Evolutionary conservation across 257 asterid genomes (phyloP).

Genomic region (Primulina eburnea): DNA sequence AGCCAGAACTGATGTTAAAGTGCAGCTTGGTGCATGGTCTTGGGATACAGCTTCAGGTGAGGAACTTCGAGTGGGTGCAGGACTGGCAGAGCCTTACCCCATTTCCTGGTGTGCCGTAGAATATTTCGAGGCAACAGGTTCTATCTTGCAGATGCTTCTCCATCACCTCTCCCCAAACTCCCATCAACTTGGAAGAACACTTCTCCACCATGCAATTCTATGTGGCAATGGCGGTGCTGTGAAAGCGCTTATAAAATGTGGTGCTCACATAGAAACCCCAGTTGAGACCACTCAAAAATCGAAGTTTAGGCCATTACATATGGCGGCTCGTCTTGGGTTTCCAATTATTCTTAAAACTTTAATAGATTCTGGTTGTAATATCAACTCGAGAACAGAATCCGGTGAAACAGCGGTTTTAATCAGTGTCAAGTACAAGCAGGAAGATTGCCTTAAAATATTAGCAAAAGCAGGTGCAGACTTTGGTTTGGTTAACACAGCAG

Average conservation of each 20-base stretch:
- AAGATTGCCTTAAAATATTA: slow-evolving; percentile 53
- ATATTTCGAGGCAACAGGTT: slow-evolving; percentile 71
- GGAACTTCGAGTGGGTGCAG: slow-evolving; percentile 80
- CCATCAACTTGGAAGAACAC: slow-evolving; percentile 52
- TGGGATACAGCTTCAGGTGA: slow-evolving; percentile 85
- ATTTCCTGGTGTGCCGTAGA: slow-evolving; percentile 80
- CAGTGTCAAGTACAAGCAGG: slow-evolving; percentile 47
- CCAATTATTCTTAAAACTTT: slow-evolving; percentile 47
- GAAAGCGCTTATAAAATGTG: slow-evolving; percentile 44
- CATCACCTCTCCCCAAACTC: slow-evolving; percentile 37
- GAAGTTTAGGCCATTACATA: slow-evolving; percentile 56
- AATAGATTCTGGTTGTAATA: slow-evolving; percentile 55
- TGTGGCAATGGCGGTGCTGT: slow-evolving; percentile 57
- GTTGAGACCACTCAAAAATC: slow-evolving; percentile 44
- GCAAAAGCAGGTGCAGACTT: slow-evolving; percentile 69
- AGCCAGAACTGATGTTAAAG: slow-evolving; percentile 53
- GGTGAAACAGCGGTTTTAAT: slow-evolving; percentile 73
- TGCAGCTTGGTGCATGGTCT: slow-evolving; percentile 79
- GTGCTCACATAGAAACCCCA: slow-evolving; percentile 49
- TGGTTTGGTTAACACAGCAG: slow-evolving; percentile 48
- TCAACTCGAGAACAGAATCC: slow-evolving; percentile 46
- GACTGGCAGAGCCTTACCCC: slow-evolving; percentile 73
- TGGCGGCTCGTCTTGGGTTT: slow-evolving; percentile 68
- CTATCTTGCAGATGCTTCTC: slow-evolving; percentile 62
- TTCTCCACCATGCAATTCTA: slow-evolving; percentile 77